Percentiles rank a stretch among this genome's conserved stretches.
Evolutionary conservation across 495 filamentous ascomycete genomes (phyloP).

Genomic region (Astrothelium macrocarpum): DNA sequence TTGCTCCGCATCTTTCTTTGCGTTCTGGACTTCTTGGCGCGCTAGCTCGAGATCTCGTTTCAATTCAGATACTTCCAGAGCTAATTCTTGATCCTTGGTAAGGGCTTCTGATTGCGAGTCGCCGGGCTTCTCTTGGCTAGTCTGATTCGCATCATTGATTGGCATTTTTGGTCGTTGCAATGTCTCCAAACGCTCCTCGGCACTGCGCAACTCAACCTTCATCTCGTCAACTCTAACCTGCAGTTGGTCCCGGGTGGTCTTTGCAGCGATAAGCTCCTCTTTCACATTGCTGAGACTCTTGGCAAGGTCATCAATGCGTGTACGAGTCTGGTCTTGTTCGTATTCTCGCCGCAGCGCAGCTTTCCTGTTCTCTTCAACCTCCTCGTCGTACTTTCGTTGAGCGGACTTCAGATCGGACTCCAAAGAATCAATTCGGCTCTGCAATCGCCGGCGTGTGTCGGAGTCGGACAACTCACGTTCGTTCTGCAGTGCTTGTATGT

Average conservation of each 20-base stretch:
- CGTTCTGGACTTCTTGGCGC: slow-evolving; percentile 64
- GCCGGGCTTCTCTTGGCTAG: slow-evolving; percentile 30
- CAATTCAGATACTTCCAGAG: slow-evolving; percentile 71
- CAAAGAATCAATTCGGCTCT: slow-evolving; percentile 62
- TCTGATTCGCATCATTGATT: slow-evolving; percentile 43
- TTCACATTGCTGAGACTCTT: slow-evolving; percentile 65
- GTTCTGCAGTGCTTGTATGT: slow-evolving; percentile 76
- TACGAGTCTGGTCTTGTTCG: slow-evolving; percentile 60
- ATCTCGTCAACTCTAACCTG: slow-evolving; percentile 82
- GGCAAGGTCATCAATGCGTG: slow-evolving; percentile 70
- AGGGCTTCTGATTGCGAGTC: slow-evolving; percentile 43
- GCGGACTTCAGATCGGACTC: slow-evolving; percentile 67
- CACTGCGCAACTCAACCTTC: slow-evolving; percentile 72
- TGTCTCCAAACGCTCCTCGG: slow-evolving; percentile 72
- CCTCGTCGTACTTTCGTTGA: slow-evolving; percentile 75
- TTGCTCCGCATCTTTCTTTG: slow-evolving; percentile 69
- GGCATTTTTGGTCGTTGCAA: slow-evolving; percentile 56
- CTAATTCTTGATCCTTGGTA: slow-evolving; percentile 73
- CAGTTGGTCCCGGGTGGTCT: slow-evolving; percentile 78
- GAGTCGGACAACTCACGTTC: slow-evolving; percentile 80
- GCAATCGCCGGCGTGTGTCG: slow-evolving; percentile 68
- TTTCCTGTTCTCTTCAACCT: slow-evolving; percentile 74
- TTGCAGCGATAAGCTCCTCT: slow-evolving; percentile 72
- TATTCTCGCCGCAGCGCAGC: slow-evolving; percentile 72
- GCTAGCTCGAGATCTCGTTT: slow-evolving; percentile 70